phyloP scores from a whole-genome alignment of 805 yeast species.

The Nakazawaea ambrosiae region DNA sequence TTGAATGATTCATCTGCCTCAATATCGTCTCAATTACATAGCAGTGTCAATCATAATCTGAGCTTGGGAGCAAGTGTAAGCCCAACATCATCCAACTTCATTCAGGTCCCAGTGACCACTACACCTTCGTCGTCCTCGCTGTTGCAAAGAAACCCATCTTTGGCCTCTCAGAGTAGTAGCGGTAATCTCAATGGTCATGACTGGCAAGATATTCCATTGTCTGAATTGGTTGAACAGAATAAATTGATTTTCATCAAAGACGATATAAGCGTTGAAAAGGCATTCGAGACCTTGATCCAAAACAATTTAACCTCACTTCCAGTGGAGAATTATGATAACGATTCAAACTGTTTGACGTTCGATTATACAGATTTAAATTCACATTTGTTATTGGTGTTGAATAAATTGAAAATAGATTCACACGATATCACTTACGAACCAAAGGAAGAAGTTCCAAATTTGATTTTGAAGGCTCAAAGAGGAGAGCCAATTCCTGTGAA shows the following conservation, averaged over 20 bases:
- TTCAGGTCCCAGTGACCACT: conserved; percentile 5
- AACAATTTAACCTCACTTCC: conserved; percentile 85
- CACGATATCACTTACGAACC: conserved; percentile 25
- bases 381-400: conserved; percentile 75
- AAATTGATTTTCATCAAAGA: conserved; percentile 67
- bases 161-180: conserved; percentile 22
- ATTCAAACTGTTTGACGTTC: conserved; percentile 71
- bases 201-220: conserved; percentile 68
- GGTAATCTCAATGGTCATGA: conserved; percentile 28
- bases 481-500: conserved; percentile 91
- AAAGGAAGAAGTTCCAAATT: conserved; percentile 31
- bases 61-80: conserved; percentile 7
- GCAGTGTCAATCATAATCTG: not conserved
- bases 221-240: conserved; percentile 72
- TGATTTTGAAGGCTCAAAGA: conserved; percentile 59
- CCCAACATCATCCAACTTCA: conserved; percentile 4
- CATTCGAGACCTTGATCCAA: conserved; percentile 69
- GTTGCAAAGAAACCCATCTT: conserved; percentile 23
- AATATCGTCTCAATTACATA: not conserved
- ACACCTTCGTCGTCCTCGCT: not conserved
- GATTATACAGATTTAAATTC: conserved; percentile 91
- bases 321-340: conserved; percentile 49
- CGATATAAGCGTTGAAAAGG: conserved; percentile 71
- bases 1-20: conserved; percentile 6
- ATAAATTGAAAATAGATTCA: conserved; percentile 46